Base-by-base conservation (phyloP, 169 alveolate species). In the Plasmodium malariae region DNA sequence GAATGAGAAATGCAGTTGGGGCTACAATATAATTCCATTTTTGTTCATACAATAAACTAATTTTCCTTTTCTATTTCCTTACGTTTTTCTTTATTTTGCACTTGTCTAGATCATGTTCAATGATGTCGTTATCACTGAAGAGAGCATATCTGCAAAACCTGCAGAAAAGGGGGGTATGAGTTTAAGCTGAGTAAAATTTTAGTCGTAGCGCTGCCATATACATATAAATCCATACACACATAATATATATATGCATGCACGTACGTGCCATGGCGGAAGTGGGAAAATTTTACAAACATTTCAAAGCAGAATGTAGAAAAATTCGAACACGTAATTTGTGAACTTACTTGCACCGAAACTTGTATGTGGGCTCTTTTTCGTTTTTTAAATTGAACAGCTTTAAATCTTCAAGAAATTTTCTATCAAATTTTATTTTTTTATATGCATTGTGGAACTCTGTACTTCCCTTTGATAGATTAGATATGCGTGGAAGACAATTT, bases 261-360 rank as follows among this genome's bases (percentile, higher is more conserved):
- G 14, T 74, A 49, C 7, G n/a, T 24, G 26, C 14, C 0, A 1
- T 26, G 26, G 7, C 17, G 68, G 4, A 32, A 34, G 40, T 5
- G 17, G 12, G 6, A 59, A 34, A n/a, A 17, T 19, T 17, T 37
- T 14, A 40, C n/a, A 32, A n/a, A 37, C 5, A 6, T 6, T 6
- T 40, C 9, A 9, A 4, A 9, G 9, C 51, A 40, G n/a, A 40
- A 9, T 40, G 51, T 9, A 40, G 51, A 9, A 40, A 6, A n/a
- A n/a, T n/a, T n/a, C n/a, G n/a, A n/a, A n/a, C n/a, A n/a, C n/a
- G n/a, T 55, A 24, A 11, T 70, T 2, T 21, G 26, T 21, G 24
- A 21, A 19, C 86, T 73, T 69, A 73, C 87, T 88, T 88, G 86
- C 86, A 69, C 11, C 73, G 76, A 54, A 34, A 88, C 36, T 63